phyloP scores from a whole-genome alignment of 2,329 filamentous ascomycete genomes.

The Apiospora malaysiana region DNA sequence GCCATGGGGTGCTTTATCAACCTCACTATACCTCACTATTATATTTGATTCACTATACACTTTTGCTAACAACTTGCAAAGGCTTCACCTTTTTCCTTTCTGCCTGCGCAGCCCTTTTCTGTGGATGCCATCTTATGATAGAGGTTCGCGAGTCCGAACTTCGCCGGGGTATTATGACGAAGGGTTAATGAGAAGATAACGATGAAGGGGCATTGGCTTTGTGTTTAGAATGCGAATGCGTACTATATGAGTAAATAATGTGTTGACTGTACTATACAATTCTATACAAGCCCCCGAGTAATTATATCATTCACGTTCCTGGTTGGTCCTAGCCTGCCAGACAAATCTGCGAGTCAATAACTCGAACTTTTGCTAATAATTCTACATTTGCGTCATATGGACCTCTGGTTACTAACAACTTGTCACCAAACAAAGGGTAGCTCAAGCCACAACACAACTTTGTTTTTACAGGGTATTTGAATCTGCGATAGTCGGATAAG shows the following conservation, averaged over 20 bases:
- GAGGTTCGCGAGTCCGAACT: constrained; percentile 87
- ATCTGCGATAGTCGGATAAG: not conserved
- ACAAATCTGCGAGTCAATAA: not conserved
- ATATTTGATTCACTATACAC: constrained; percentile 16
- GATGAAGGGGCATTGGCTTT: not conserved
- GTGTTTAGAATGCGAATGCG: not conserved
- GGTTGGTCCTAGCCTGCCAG: not conserved
- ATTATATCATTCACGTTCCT: constrained; percentile 5
- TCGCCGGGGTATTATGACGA: constrained; percentile 80
- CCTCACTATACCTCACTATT: not conserved
- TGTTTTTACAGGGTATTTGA: not conserved
- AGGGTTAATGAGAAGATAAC: constrained; percentile 63
- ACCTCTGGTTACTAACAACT: not conserved
- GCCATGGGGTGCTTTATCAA: constrained; percentile 7
- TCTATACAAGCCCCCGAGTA: not conserved
- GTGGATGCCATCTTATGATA: constrained; percentile 69
- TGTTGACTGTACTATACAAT: not conserved
- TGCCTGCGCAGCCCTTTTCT: constrained; percentile 55
- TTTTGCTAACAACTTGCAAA: constrained; percentile 29
- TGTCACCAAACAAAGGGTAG: not conserved
- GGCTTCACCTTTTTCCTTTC: constrained; percentile 75
- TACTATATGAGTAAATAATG: not conserved
- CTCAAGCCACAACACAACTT: not conserved
- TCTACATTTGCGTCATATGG: not conserved
- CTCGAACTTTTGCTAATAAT: not conserved